Evolutionary conservation across 495 filamentous ascomycete genomes (phyloP).

Genomic region (Penicillium cinerascens): DNA sequence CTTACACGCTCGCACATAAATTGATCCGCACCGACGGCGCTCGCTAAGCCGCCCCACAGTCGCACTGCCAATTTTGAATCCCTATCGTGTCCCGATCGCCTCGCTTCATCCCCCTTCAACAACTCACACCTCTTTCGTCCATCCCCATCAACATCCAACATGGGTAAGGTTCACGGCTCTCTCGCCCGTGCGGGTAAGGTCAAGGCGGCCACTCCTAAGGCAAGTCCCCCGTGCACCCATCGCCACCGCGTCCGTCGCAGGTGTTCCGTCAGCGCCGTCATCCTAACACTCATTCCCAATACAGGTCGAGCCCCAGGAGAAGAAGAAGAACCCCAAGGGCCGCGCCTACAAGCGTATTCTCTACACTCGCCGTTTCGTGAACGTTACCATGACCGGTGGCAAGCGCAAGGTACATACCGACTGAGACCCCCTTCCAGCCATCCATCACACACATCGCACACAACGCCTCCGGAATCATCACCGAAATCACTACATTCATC

Average conservation of each 20-base stretch:
- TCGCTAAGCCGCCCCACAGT: conserved; percentile 32
- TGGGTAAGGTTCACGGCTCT: conserved; percentile 38
- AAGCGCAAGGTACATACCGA: conserved; percentile 85
- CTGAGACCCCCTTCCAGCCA: conserved; percentile 4
- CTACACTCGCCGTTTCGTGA: conserved; percentile 99
- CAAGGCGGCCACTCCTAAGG: conserved; percentile 89
- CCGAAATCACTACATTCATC: neutral
- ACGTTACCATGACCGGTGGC: conserved; percentile 97
- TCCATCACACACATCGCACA: conserved; percentile 4
- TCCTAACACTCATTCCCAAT: conserved; percentile 23
- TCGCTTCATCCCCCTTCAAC: conserved; percentile 27
- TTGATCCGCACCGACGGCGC: conserved; percentile 16
- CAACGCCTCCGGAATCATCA: neutral
- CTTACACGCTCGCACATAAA: neutral
- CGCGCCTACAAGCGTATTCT: conserved; percentile 96
- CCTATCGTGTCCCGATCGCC: conserved; percentile 21
- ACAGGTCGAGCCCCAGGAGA: conserved; percentile 44
- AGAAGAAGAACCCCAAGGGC: conserved; percentile 77
- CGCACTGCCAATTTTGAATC: conserved; percentile 33
- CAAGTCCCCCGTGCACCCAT: conserved; percentile 36
- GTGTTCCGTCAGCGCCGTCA: conserved; percentile 7
- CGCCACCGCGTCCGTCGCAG: conserved; percentile 10
- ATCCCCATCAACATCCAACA: conserved; percentile 34
- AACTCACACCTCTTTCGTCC: conserved; percentile 20
- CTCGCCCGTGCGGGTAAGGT: conserved; percentile 98